Percentiles rank a stretch among this genome's conserved stretches.
phyloP scores from a whole-genome alignment of 257 asterid species.

The Ilex aquifolium region DNA sequence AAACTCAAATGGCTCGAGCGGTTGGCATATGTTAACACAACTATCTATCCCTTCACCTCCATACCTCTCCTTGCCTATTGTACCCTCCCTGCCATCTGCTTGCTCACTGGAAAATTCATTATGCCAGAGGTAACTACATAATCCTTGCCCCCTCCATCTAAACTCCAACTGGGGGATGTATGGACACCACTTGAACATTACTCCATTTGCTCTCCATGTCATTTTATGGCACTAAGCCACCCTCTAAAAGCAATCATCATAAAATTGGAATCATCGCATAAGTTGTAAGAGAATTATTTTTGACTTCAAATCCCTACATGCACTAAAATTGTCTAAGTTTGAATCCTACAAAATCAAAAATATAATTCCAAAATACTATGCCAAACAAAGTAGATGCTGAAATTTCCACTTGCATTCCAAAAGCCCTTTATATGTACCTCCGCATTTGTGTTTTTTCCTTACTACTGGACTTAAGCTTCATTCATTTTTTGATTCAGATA shows the following conservation, averaged over 20 bases:
- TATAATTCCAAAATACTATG: no score
- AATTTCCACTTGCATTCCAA: no score
- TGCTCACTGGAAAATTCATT: conserved; percentile 85
- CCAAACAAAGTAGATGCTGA: no score
- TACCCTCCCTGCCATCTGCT: conserved; percentile 81
- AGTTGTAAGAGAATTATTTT: no score
- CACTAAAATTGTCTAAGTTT: no score
- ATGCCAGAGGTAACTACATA: conserved; percentile 74
- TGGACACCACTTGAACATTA: no score
- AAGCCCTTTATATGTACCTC: no score
- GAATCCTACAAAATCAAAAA: no score
- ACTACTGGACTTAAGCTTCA: not conserved
- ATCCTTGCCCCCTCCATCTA: not conserved
- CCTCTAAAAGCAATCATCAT: not conserved
- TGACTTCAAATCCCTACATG: no score
- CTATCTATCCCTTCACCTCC: conserved; percentile 88
- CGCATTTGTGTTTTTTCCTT: no score
- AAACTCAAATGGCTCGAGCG: conserved; percentile 90
- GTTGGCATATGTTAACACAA: conserved; percentile 71
- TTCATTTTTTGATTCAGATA: conserved; percentile 39
- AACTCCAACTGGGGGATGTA: no score
- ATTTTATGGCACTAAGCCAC: not conserved
- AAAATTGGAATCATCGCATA: no score
- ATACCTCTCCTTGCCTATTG: conserved; percentile 90
- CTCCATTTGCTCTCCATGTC: not conserved